A percentile compares a stretch with the other conserved stretches of the same genome.
Conservation (phyloP, 352 stramenopile species). For the Peronospora destructor region DNA sequence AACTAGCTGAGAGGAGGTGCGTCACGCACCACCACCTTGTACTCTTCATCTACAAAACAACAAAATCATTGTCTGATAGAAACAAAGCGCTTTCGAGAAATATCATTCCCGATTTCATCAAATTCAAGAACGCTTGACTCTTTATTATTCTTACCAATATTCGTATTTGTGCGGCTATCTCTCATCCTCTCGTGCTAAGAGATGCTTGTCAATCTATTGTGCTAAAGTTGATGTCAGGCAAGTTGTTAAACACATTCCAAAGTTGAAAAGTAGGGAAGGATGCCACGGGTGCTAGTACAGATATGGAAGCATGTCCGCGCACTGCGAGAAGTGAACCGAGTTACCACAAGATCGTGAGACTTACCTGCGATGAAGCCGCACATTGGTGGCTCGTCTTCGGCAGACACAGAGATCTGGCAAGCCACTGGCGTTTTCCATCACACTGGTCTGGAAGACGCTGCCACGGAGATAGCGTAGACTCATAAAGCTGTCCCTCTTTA, state of each 20-base stretch:
- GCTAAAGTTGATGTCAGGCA: conserved; percentile 58
- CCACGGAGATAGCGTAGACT: not conserved
- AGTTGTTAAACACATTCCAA: conserved; percentile 62
- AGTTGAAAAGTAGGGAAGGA: conserved; percentile 86
- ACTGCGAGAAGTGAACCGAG: conserved; percentile 59
- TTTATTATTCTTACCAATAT: not conserved
- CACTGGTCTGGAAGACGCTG: conserved; percentile 71
- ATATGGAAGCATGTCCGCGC: conserved; percentile 31
- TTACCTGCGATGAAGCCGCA: conserved; percentile 67
- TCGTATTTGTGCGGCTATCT: not conserved
- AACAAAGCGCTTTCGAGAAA: not conserved
- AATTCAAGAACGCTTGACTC: not conserved
- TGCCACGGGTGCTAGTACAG: conserved; percentile 51
- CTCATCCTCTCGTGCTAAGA: conserved; percentile 25
- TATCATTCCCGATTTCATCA: not conserved
- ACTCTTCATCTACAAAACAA: conserved; percentile 29
- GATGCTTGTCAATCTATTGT: conserved; percentile 23
- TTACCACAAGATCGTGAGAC: conserved; percentile 76
- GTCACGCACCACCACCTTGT: conserved; percentile 16
- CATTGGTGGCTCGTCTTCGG: conserved; percentile 43
- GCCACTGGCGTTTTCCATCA: conserved; percentile 84
- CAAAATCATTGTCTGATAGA: not conserved
- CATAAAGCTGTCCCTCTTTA: not conserved
- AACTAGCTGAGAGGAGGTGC: conserved; percentile 8
- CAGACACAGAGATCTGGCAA: conserved; percentile 74